Base-by-base conservation (phyloP, 2,329 filamentous ascomycete genomes). In the Colletotrichum sp. region DNA sequence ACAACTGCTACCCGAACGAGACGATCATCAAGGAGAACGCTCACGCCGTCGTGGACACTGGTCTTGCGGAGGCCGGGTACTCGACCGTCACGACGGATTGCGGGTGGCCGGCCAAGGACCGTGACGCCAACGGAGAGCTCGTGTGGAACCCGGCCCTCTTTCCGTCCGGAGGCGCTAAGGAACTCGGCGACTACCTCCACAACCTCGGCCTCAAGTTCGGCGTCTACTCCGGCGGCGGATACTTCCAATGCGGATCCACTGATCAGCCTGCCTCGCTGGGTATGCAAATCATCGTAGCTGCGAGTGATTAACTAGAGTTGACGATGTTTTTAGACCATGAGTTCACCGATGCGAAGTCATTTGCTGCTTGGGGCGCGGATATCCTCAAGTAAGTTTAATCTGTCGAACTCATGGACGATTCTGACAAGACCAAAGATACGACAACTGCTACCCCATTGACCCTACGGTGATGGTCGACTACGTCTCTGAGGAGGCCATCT, bases 21-120 rank as follows among this genome's bases (percentile, higher is more conserved):
- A 81, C 81, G 1, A 88, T 88, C 49, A 87, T 91, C 29, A 86
- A 87, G 57, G 82, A 84, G 4, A 92, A 90, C 72, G 89, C 90
- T 1, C 83, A 90, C 57, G 90, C 89, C 0, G 81, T 93, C 0
- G 85, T 91, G 0, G 86, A 89, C 59, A 82, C 89, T 0, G 90
- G 89, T 0, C 85, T 92, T 1, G 84, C 85, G 0, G 84, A 87
- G 5, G 82, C 89, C 0, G 91, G 92, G 8, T 93, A 93, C 79
- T 86, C 83, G 3, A 88, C 89, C 71, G 88, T 92, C 36, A 91
- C 89, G 0, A 86, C 88, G 0, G 92, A 93, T 78, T 93, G 90
- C 70, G 91, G 92, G 1, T 93, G 91, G 92, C 86, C 83, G 27
- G 79, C 83, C 0, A 78, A 78, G 19, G 80, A 85, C 9, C 82